Evolutionary conservation across 2,329 filamentous ascomycete species (phyloP).

Genomic region (Aspergillus aculeatinus): DNA sequence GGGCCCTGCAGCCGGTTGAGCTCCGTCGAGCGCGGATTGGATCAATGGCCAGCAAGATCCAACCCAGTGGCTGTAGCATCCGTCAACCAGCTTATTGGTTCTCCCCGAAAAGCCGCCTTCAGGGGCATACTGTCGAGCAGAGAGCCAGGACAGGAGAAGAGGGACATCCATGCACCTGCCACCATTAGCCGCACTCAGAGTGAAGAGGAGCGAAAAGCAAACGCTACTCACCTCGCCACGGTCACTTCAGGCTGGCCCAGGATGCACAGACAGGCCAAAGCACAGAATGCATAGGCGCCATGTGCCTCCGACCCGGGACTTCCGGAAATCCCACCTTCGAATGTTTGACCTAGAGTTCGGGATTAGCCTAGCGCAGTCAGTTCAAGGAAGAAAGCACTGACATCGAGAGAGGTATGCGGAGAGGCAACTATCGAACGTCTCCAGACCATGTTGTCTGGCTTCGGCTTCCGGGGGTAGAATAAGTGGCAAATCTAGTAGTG

Average conservation of each 20-base stretch:
- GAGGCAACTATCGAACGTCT: conserved; percentile 69
- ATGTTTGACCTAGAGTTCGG: conserved; percentile 70
- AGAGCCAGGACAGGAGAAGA: conserved; percentile 80
- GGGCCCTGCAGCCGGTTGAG: conserved; percentile 31
- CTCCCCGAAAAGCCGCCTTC: conserved; percentile 92
- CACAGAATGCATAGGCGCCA: conserved; percentile 95
- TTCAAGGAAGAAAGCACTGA: conserved; percentile 46
- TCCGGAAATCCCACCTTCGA: conserved; percentile 87
- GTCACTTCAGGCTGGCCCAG: conserved; percentile 74
- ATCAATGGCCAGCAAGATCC: conserved; percentile 92
- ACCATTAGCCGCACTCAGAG: conserved; percentile 16
- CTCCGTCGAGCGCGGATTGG: conserved; percentile 70
- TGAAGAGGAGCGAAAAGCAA: conserved; percentile 2
- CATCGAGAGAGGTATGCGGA: conserved; percentile 79
- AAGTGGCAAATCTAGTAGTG: conserved; percentile 78
- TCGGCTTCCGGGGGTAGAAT: conserved; percentile 72
- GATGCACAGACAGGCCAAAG: conserved; percentile 82
- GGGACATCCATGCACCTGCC: conserved; percentile 72
- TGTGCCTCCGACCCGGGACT: conserved; percentile 88
- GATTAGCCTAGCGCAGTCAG: conserved; percentile 13
- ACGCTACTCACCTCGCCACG: conserved; percentile 63
- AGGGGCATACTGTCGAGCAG: conserved; percentile 81
- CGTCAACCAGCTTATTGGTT: conserved; percentile 96
- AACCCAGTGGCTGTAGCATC: conserved; percentile 98
- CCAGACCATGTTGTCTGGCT: conserved; percentile 61